These are phyloP conservation scores for Candida sp. DNA, from an alignment of 1,139 yeast genomes.

Conservation along the genomic window DNA sequence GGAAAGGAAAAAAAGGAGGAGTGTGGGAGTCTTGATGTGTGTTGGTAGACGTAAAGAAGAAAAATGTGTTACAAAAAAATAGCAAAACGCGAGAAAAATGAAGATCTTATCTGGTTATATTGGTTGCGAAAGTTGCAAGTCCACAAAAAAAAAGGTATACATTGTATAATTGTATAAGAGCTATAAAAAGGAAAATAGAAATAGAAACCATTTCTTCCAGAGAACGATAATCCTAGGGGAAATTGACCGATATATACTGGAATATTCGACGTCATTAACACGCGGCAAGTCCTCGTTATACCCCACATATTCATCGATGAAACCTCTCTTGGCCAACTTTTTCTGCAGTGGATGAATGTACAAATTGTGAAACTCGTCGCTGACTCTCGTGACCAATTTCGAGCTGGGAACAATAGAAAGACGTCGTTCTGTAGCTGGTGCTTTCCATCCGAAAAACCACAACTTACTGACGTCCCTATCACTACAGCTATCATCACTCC, in stretches of 20 bases:
- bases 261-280: background rate
- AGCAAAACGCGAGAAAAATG: background rate
- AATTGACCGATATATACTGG: background rate
- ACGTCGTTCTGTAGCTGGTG: background rate
- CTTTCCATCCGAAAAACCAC: slow-evolving; percentile 11
- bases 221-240: background rate
- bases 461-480: slow-evolving; percentile 6
- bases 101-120: background rate
- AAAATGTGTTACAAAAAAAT: slow-evolving; percentile 1
- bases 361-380: slow-evolving; percentile 2
- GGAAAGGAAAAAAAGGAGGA: too few species aligned
- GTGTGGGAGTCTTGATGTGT: background rate
- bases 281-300: background rate
- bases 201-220: background rate
- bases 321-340: background rate
- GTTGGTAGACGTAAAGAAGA: background rate
- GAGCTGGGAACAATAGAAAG: slow-evolving; percentile 2
- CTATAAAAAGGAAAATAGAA: background rate
- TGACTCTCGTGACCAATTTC: slow-evolving; percentile 7
- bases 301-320: background rate
- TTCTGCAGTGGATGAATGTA: slow-evolving; percentile 2
- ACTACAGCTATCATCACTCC: slow-evolving; percentile 1
- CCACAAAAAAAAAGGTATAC: background rate
- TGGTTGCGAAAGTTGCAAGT: slow-evolving; percentile 2
- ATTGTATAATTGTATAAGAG: background rate